These are phyloP conservation scores for Verbena officinalis DNA, from an alignment of 257 asterid genomes.

Conservation along the genomic window DNA sequence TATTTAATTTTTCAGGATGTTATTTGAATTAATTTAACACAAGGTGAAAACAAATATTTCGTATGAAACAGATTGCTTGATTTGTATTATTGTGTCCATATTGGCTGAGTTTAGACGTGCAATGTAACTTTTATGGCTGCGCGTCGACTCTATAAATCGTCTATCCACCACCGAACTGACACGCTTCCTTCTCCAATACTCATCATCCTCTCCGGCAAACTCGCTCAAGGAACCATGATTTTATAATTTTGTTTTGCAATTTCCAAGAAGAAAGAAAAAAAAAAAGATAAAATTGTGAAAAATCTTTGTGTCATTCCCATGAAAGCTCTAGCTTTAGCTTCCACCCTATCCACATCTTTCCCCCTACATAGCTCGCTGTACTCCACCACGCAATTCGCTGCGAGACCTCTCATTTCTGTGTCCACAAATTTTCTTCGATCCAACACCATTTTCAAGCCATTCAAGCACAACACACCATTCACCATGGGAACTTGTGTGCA, in stretches of 20 bases:
- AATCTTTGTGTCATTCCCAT: neutral
- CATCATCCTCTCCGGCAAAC: constrained; percentile 9
- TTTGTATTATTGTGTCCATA: no score
- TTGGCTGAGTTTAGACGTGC: neutral
- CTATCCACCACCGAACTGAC: neutral
- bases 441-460: constrained; percentile 7
- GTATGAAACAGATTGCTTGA: no score
- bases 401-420: constrained; percentile 32
- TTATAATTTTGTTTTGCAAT: neutral
- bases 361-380: constrained; percentile 24
- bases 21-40: no score
- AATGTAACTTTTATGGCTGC: constrained; percentile 23
- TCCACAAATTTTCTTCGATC: constrained; percentile 27
- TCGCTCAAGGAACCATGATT: neutral
- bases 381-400: constrained; percentile 23
- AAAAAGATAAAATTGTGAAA: neutral
- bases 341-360: constrained; percentile 27
- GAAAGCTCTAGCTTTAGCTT: constrained; percentile 26
- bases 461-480: constrained; percentile 4
- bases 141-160: constrained; percentile 19
- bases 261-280: neutral
- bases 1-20: no score
- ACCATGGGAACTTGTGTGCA: constrained; percentile 49
- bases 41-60: no score
- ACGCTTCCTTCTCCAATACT: neutral